Conservation (phyloP, 768 basidiomycete genomes). For the Postia placenta region DNA sequence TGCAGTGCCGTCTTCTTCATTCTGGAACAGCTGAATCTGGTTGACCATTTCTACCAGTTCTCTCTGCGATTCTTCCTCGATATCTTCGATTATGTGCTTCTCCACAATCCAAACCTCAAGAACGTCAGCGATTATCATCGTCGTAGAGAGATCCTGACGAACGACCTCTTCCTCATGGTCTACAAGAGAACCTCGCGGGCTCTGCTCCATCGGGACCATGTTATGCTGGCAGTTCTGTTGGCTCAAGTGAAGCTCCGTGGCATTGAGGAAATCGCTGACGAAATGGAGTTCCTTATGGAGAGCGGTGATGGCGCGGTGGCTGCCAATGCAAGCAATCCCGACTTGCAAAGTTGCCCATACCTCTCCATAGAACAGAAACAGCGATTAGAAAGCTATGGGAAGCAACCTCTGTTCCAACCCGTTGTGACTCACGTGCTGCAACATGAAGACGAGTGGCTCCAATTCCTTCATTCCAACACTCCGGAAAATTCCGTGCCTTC, state of each 20-base stretch:
- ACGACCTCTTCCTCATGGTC: conserved; percentile 84
- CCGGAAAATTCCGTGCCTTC: conserved; percentile 71
- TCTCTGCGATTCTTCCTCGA: conserved; percentile 97
- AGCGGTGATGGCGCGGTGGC: conserved; percentile 63
- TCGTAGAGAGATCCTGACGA: conserved; percentile 75
- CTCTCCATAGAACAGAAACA: conserved; percentile 63
- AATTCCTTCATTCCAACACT: conserved; percentile 58
- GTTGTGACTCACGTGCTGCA: conserved; percentile 59
- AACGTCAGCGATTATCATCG: conserved; percentile 64
- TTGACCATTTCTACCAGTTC: conserved; percentile 99
- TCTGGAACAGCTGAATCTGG: conserved; percentile 85
- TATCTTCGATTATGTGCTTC: conserved; percentile 93
- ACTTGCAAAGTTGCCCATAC: conserved; percentile 37
- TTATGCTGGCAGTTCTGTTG: conserved; percentile 86
- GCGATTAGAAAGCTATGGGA: conserved; percentile 67
- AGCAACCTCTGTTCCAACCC: conserved; percentile 70
- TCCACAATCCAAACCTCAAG: conserved; percentile 86
- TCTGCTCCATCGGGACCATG: conserved; percentile 82
- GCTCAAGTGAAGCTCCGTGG: conserved; percentile 85
- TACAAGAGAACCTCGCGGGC: conserved; percentile 89
- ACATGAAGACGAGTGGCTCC: conserved; percentile 60
- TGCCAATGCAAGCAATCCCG: conserved; percentile 25
- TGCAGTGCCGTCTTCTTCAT: conserved; percentile 98
- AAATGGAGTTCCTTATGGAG: conserved; percentile 89
- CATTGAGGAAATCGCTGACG: conserved; percentile 73